phyloP scores from a whole-genome alignment of 2,329 filamentous ascomycete species.

The Calonectria hongkongensis region DNA sequence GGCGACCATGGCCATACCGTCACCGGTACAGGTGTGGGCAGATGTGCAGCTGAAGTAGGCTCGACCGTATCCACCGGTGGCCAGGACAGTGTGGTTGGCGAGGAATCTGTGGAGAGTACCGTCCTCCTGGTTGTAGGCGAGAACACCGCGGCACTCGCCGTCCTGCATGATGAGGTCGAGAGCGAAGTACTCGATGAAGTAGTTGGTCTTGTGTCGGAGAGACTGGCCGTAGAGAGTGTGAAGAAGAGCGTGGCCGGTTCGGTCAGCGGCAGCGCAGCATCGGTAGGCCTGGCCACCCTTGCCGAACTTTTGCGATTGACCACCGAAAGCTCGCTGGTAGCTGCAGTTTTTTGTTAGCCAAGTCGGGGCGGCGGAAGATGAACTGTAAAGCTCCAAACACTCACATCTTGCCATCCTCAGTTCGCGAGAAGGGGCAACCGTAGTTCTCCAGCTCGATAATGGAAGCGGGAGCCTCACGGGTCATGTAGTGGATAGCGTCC shows the following conservation, averaged over 20 bases:
- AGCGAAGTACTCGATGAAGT: constrained; percentile 99
- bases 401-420: constrained; percentile 95
- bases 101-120: constrained; percentile 98
- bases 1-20: constrained; percentile 99
- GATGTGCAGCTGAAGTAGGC: constrained; percentile 99
- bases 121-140: constrained; percentile 99
- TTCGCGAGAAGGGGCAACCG: constrained; percentile 96
- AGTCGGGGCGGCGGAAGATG: background rate
- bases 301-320: constrained; percentile 94
- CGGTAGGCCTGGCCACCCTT: constrained; percentile 99
- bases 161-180: constrained; percentile 98
- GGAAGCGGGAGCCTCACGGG: constrained; percentile 91
- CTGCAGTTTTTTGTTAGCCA: constrained; percentile 63
- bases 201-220: constrained; percentile 97
- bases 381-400: constrained; percentile 54
- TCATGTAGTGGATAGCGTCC: constrained; percentile 99
- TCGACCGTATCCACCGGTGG: constrained; percentile 97
- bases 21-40: constrained; percentile 98
- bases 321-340: constrained; percentile 99
- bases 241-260: constrained; percentile 97
- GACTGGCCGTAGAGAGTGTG: constrained; percentile 99
- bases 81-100: constrained; percentile 96
- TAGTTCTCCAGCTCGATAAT: constrained; percentile 98
- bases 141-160: constrained; percentile 95
- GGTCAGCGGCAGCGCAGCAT: constrained; percentile 95